Percentiles rank a stretch among this genome's conserved stretches.
These are phyloP conservation scores for Colletotrichum musicola DNA, from an alignment of 2,329 filamentous ascomycete species.

Conservation along the genomic window DNA sequence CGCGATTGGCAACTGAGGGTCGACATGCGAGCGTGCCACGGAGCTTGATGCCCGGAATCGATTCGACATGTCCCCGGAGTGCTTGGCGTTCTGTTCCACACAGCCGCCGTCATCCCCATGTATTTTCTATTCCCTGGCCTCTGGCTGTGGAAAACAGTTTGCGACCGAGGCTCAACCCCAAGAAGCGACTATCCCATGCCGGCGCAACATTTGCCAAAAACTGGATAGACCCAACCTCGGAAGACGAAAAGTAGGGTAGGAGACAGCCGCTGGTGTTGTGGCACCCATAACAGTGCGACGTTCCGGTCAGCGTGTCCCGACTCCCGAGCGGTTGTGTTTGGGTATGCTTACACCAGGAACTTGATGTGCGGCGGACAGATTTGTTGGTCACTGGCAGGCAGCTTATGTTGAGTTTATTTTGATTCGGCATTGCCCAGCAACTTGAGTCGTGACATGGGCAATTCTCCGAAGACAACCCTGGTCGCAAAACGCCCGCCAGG, in stretches of 20 bases:
- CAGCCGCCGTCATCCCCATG: neutral
- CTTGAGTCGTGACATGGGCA: slow-evolving; percentile 26
- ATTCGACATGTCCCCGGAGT: neutral
- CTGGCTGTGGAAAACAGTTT: neutral
- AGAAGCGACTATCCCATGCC: neutral
- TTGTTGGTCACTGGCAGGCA: neutral
- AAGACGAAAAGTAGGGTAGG: slow-evolving; percentile 4
- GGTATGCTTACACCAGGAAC: neutral
- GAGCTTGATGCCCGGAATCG: slow-evolving; percentile 19
- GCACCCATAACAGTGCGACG: neutral
- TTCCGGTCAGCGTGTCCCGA: slow-evolving; percentile 7
- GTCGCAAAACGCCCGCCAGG: slow-evolving; percentile 25
- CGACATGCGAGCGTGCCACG: slow-evolving; percentile 17
- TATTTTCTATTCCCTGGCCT: too few relatives aligned
- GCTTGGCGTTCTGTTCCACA: neutral
- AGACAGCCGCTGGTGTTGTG: slow-evolving; percentile 3
- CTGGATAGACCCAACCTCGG: slow-evolving; percentile 7
- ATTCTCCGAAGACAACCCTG: slow-evolving; percentile 34
- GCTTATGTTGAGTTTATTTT: slow-evolving; percentile 7
- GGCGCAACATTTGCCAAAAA: neutral
- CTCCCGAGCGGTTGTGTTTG: neutral
- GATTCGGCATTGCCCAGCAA: slow-evolving; percentile 12
- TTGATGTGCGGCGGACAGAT: neutral
- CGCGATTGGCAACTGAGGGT: neutral
- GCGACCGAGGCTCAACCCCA: slow-evolving; percentile 7